Conservation (phyloP, 331 rosid genomes). For the Rhamnella rubrinervis region DNA sequence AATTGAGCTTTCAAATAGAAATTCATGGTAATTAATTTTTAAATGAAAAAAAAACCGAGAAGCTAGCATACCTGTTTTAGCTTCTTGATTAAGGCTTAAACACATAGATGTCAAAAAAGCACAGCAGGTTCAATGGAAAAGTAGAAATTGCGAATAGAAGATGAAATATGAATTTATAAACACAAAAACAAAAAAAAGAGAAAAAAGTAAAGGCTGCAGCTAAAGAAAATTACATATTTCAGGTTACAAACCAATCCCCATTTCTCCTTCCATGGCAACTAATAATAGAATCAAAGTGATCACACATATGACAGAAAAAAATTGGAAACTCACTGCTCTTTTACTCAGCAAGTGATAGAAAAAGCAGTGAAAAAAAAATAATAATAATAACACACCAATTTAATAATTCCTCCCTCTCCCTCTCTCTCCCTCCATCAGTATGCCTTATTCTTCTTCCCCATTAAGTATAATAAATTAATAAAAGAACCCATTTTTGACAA, state of each 20-base stretch:
- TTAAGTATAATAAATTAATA: slow-evolving; percentile 38
- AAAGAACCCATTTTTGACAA: slow-evolving; percentile 33
- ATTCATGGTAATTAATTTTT: too few relatives aligned
- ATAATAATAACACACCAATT: slow-evolving; percentile 35
- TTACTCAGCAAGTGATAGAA: slow-evolving; percentile 21
- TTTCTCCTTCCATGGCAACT: slow-evolving; percentile 16
- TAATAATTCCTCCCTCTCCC: slow-evolving; percentile 20
- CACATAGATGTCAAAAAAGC: too few relatives aligned
- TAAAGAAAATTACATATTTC: slow-evolving; percentile 33
- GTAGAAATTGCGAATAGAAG: background rate
- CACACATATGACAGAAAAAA: slow-evolving; percentile 18
- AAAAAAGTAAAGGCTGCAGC: slow-evolving; percentile 26
- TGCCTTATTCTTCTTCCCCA: slow-evolving; percentile 17
- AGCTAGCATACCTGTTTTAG: too few relatives aligned
- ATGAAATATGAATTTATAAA: background rate
- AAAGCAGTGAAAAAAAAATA: slow-evolving; percentile 11
- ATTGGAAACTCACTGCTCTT: slow-evolving; percentile 23
- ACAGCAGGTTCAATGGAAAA: background rate
- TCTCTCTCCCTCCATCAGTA: background rate
- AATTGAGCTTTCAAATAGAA: too few relatives aligned
- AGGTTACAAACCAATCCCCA: slow-evolving; percentile 26
- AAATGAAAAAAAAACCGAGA: too few relatives aligned
- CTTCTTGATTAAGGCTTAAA: too few relatives aligned
- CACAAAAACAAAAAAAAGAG: background rate
- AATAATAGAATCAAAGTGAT: slow-evolving; percentile 21